These are phyloP conservation scores for Amanita rubescens DNA, from an alignment of 768 basidiomycete species.

Conservation along the genomic window DNA sequence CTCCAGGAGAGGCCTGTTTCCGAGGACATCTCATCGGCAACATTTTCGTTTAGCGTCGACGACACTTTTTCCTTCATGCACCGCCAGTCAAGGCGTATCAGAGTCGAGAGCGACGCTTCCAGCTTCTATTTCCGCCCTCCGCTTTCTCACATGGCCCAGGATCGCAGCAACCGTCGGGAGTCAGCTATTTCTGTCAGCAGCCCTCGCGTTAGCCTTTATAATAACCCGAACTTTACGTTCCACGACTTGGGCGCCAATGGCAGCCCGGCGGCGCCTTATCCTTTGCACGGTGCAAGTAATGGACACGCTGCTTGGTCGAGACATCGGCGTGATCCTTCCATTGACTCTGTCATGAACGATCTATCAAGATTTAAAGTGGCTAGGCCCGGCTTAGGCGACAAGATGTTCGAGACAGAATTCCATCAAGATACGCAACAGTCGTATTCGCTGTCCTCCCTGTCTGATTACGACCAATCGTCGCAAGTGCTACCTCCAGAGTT, in stretches of 20 bases:
- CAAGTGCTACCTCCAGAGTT: constrained; percentile 1
- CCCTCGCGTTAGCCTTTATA: constrained; percentile 66
- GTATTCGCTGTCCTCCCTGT: constrained; percentile 55
- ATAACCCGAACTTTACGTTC: constrained; percentile 44
- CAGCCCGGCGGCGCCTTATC: constrained; percentile 48
- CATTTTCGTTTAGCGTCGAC: too few species aligned
- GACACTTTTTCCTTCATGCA: too few species aligned
- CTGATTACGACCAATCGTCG: constrained; percentile 24
- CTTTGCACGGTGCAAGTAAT: constrained; percentile 43
- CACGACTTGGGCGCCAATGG: constrained; percentile 54
- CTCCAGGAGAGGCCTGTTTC: too few species aligned
- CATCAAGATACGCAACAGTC: constrained; percentile 39
- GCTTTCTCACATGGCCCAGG: constrained; percentile 15
- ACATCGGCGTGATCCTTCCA: constrained; percentile 48
- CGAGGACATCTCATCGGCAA: too few species aligned
- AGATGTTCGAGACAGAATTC: constrained; percentile 66
- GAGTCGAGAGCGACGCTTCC: constrained; percentile 70
- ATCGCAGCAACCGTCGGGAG: constrained; percentile 49
- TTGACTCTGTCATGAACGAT: constrained; percentile 63
- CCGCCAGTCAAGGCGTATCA: constrained; percentile 34
- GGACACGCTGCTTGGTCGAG: constrained; percentile 54
- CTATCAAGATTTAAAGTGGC: constrained; percentile 49
- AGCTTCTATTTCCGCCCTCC: constrained; percentile 67
- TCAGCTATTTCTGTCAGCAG: constrained; percentile 46
- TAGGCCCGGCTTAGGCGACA: constrained; percentile 75